Evolutionary conservation across 1,139 yeast genomes (phyloP).

Genomic region (Protomyces lactucae-debilis): DNA sequence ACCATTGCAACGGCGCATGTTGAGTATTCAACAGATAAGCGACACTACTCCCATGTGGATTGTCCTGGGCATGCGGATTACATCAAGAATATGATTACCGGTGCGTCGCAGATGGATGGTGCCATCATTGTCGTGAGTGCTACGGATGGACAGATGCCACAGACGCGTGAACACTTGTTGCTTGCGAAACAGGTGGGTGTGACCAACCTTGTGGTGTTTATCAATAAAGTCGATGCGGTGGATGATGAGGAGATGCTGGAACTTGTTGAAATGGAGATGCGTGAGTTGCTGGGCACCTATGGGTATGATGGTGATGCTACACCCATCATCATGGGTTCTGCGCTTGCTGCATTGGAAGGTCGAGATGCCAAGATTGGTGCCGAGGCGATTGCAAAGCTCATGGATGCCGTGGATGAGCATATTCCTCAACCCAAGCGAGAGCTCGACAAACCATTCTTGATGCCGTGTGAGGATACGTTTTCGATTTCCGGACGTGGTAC

Average conservation of each 20-base stretch:
- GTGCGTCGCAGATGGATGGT: constrained; percentile 99
- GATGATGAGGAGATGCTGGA: constrained; percentile 99
- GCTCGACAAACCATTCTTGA: constrained; percentile 89
- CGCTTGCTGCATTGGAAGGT: constrained; percentile 89
- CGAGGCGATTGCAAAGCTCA: constrained; percentile 72
- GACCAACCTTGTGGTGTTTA: constrained; percentile 92
- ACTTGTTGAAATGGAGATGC: constrained; percentile 99
- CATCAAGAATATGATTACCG: constrained; percentile 97
- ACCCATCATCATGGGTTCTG: constrained; percentile 98
- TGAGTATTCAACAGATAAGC: constrained; percentile 85
- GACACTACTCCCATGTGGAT: constrained; percentile 96
- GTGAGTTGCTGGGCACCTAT: constrained; percentile 82
- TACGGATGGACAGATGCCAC: constrained; percentile 99
- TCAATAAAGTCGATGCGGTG: constrained; percentile 94
- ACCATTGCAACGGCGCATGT: constrained; percentile 97
- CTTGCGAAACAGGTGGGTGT: constrained; percentile 99
- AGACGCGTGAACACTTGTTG: constrained; percentile 96
- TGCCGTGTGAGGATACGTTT: constrained; percentile 97
- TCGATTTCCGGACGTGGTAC: constrained; percentile 99
- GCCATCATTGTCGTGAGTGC: constrained; percentile 99
- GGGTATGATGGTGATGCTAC: constrained; percentile 98
- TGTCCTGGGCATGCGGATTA: constrained; percentile 99
- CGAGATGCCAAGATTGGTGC: constrained; percentile 88
- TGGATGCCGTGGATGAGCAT: constrained; percentile 88
- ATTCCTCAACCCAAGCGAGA: constrained; percentile 97